Base-by-base conservation (phyloP, 129 eudicot species). In the Tanacetum coccineum region DNA sequence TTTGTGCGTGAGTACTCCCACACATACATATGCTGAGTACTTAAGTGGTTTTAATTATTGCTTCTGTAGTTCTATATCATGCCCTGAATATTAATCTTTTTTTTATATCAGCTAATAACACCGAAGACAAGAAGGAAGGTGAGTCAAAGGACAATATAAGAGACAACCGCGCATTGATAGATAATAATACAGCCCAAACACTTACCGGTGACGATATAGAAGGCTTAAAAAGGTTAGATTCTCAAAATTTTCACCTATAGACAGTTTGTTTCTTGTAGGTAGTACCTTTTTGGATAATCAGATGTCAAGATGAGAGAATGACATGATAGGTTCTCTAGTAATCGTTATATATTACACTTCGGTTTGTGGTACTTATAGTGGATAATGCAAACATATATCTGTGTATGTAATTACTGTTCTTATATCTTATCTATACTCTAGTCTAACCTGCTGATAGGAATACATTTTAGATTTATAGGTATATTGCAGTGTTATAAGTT, bases 181-280 rank as follows among this genome's bases (percentile, higher is more conserved):
- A 93, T 68, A 84, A 88, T 79, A 93, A 93, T 72, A 93, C 91
- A 18, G 92, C 98, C 46, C 98, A 93, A 82, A 80, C 76, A 78
- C 96, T 93, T 64, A 86, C 89, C 2, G 92, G 95, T 54, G 96
- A 88, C 48, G 96, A 93, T 68, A 93, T 93, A 66, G 92, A 88
- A 70, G 91, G 85, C 25, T 20, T 93, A 82, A 81, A 89, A 55
- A 93, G 88, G 98, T 93, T 50, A 68, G 85, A 21, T 25, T 36
- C 18, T 69, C 42, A 36, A 36, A 30, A 7, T 1, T 36, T 26
- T 26, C 10, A 28, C 14, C 13, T 14, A 13, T 49, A 3, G 54
- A 1, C 4, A 49, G 54, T 49, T 49, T 49, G 19, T 49, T 4
- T 13, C 6, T 11, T 49, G 17, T 13, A 49, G 17, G 7, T 13